A percentile compares a stretch with the other conserved stretches of the same genome.
phyloP scores from a whole-genome alignment of 1,139 yeast genomes.

The Kazachstania sp. region DNA sequence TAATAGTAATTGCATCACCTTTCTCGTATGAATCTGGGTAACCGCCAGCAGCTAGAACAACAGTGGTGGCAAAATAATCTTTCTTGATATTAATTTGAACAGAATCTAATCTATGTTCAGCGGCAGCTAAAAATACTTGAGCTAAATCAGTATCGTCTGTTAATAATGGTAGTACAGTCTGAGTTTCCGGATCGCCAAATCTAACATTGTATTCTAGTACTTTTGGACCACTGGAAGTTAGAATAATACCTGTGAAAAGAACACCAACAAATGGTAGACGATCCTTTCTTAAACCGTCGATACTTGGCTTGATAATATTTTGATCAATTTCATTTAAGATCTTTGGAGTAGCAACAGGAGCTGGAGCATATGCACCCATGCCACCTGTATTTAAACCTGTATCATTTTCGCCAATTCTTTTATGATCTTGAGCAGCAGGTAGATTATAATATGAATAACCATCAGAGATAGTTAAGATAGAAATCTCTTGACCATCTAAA shows the following conservation, averaged over 20 bases:
- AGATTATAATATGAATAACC: slow-evolving; percentile 86
- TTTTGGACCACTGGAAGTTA: slow-evolving; percentile 77
- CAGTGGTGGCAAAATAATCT: slow-evolving; percentile 72
- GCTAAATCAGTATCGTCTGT: slow-evolving; percentile 82
- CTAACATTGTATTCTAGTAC: slow-evolving; percentile 95
- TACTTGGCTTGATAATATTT: slow-evolving; percentile 76
- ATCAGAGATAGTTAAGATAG: slow-evolving; percentile 85
- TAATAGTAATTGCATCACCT: slow-evolving; percentile 74
- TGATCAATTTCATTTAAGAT: slow-evolving; percentile 61
- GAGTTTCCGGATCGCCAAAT: slow-evolving; percentile 99
- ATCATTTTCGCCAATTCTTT: slow-evolving; percentile 90
- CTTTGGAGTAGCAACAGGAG: slow-evolving; percentile 84
- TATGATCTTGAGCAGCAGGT: slow-evolving; percentile 98
- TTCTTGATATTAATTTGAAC: slow-evolving; percentile 56
- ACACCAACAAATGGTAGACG: slow-evolving; percentile 95
- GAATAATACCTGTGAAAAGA: slow-evolving; percentile 93
- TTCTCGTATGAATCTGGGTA: slow-evolving; percentile 83
- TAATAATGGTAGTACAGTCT: slow-evolving; percentile 84
- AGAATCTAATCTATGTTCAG: slow-evolving; percentile 88
- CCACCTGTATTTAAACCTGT: slow-evolving; percentile 97
- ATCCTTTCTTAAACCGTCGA: slow-evolving; percentile 93
- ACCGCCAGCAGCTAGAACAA: slow-evolving; percentile 95
- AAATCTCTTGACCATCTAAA: slow-evolving; percentile 93
- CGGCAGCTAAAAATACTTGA: slow-evolving; percentile 85
- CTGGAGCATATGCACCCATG: slow-evolving; percentile 99